Conservation (phyloP, 2,329 filamentous ascomycete genomes). For the Sclerotinia spermophila region DNA sequence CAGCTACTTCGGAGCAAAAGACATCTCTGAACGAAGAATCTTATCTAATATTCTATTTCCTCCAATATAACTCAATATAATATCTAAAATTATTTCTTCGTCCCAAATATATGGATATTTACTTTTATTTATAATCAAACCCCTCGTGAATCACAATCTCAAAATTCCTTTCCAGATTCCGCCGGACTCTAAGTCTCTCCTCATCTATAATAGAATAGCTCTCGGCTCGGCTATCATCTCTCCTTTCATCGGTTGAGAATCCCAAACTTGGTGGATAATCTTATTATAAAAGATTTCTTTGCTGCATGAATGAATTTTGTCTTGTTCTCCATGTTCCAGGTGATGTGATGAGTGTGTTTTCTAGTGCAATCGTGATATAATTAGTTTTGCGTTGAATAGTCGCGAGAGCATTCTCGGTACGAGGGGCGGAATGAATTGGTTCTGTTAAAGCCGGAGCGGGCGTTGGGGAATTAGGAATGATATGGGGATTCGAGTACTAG, state of each 20-base stretch:
- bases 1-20: neutral
- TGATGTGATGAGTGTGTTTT: accelerated
- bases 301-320: neutral
- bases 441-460: neutral
- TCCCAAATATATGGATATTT: no score
- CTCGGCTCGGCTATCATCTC: neutral
- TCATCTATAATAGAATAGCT: no score
- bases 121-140: no score
- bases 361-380: neutral
- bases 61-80: no score
- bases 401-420: neutral
- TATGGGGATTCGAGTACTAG: neutral
- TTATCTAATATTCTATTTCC: neutral
- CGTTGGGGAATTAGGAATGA: neutral
- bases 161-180: neutral
- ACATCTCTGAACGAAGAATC: neutral
- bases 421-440: neutral
- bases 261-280: neutral
- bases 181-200: neutral
- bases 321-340: neutral
- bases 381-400: neutral
- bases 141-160: neutral
- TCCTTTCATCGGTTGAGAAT: neutral
- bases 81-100: no score
- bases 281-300: neutral